Conservation (phyloP, 352 stramenopile genomes). For the Phytophthora hibernalis region DNA sequence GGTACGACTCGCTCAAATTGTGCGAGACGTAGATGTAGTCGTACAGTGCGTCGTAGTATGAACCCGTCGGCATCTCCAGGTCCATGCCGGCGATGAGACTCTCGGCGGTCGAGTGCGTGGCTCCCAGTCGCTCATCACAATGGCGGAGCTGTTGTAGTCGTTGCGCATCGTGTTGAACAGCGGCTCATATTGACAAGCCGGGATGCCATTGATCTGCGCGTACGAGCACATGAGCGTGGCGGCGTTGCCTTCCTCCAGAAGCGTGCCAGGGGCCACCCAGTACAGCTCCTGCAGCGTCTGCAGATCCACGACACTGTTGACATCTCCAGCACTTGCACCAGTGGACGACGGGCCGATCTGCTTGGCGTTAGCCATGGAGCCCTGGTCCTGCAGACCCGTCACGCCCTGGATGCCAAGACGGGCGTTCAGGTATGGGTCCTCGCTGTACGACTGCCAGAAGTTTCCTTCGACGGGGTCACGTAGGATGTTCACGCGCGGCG, state of each 20-base stretch:
- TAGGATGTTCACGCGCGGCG: slow-evolving; percentile 42
- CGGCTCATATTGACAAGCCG: slow-evolving; percentile 36
- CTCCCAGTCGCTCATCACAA: slow-evolving; percentile 42
- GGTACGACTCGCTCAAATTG: slow-evolving; percentile 44
- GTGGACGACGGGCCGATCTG: slow-evolving; percentile 39
- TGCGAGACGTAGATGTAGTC: slow-evolving; percentile 46
- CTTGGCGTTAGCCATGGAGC: slow-evolving; percentile 43
- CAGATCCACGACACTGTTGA: slow-evolving; percentile 38
- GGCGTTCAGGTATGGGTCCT: slow-evolving; percentile 41
- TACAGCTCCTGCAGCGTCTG: slow-evolving; percentile 41
- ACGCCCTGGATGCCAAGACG: slow-evolving; percentile 38
- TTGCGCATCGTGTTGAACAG: slow-evolving; percentile 42
- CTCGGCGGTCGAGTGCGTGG: slow-evolving; percentile 38
- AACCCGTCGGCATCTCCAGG: slow-evolving; percentile 39
- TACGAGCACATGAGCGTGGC: slow-evolving; percentile 48
- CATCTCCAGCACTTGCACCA: slow-evolving; percentile 29
- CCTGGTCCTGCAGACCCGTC: slow-evolving; percentile 31
- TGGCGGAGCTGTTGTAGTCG: slow-evolving; percentile 42
- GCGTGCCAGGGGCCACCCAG: slow-evolving; percentile 38
- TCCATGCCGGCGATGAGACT: slow-evolving; percentile 43
- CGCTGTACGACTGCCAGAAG: slow-evolving; percentile 47
- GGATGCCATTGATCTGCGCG: slow-evolving; percentile 39
- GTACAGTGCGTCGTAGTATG: slow-evolving; percentile 43
- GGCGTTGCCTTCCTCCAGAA: slow-evolving; percentile 40
- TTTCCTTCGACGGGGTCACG: slow-evolving; percentile 33